Evolutionary conservation across 106 monocot genomes (phyloP), one percentile per base, ranked within the genome.

Genomic region (Phalaenopsis equestris): DNA sequence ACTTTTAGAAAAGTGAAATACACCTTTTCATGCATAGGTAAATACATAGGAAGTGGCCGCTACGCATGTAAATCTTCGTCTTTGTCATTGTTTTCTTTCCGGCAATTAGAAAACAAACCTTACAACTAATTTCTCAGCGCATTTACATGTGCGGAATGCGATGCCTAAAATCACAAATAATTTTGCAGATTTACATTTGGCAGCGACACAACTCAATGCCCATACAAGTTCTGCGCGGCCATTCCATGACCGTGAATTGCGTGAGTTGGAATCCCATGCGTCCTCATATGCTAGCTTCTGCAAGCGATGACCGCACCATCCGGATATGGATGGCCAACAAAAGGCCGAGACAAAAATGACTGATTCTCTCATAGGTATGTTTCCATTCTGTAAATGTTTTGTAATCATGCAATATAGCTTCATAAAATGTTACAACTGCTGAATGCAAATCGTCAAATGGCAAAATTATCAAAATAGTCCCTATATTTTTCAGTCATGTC

Each of bases 241-340:
- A 93, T 83, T 83, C 76, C 17, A 81, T 75, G 84, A 93, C 86
- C 0, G 93, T 93, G 3, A 93, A 88, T 75, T 88, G 87, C 17
- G 93, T 93, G 16, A 85, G 88, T 78, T 93, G 93, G 93, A 93
- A 93, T 72, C 90, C 88, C 12, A 74, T 61, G n/a, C 88, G 78
- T 42, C 90, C 93, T 23, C 88, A 87, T 38, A 93, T 93, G 90
- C 42, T 93, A 80, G 93, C 93, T 67, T 93, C 93, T 2, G 93
- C 93, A 23, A 93, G 93, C 74, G 93, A 93, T 77, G 93, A 93
- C 47, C 72, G 72, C 23, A 93, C 90, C 24, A 78, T 93, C 68
- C 80, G 90, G 5, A 90, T 93, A 68, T 93, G 93, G 93, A 0
- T 89, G 47, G 80, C 86, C 7, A 78, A 55, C 56, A 84, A 5